Evolutionary conservation across 495 filamentous ascomycete genomes (phyloP).

Genomic region (Talaromyces liani): DNA sequence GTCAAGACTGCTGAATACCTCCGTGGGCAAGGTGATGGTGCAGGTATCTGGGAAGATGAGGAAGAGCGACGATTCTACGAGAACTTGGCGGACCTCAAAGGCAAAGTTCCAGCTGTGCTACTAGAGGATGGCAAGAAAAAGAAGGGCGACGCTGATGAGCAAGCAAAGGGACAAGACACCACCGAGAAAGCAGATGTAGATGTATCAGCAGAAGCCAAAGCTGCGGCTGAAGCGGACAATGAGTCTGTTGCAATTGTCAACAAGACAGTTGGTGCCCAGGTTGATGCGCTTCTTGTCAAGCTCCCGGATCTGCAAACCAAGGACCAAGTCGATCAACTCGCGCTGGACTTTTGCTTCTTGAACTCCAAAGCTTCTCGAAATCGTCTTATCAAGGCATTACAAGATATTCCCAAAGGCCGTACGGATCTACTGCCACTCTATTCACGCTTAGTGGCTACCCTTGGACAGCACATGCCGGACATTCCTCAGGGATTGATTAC

Average conservation of each 20-base stretch:
- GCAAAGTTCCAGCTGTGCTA: slow-evolving; percentile 87
- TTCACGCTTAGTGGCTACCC: slow-evolving; percentile 84
- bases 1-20: slow-evolving; percentile 92
- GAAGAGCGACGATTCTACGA: slow-evolving; percentile 98
- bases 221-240: slow-evolving; percentile 57
- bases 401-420: slow-evolving; percentile 90
- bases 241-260: slow-evolving; percentile 91
- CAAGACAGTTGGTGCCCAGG: slow-evolving; percentile 94
- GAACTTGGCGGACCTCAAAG: slow-evolving; percentile 89
- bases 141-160: slow-evolving; percentile 66
- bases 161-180: slow-evolving; percentile 47
- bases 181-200: slow-evolving; percentile 21
- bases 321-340: slow-evolving; percentile 83
- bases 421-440: slow-evolving; percentile 88
- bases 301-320: slow-evolving; percentile 86
- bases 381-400: slow-evolving; percentile 82
- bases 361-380: slow-evolving; percentile 98
- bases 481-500: slow-evolving; percentile 85
- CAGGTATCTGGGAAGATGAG: slow-evolving; percentile 99
- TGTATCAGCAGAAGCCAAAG: slow-evolving; percentile 22
- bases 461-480: slow-evolving; percentile 90
- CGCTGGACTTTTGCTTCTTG: slow-evolving; percentile 94
- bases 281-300: slow-evolving; percentile 81
- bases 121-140: slow-evolving; percentile 96
- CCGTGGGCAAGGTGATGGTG: slow-evolving; percentile 78